Conservation (phyloP, 495 filamentous ascomycete genomes). For the Lasiosphaeriaceae sp. region DNA sequence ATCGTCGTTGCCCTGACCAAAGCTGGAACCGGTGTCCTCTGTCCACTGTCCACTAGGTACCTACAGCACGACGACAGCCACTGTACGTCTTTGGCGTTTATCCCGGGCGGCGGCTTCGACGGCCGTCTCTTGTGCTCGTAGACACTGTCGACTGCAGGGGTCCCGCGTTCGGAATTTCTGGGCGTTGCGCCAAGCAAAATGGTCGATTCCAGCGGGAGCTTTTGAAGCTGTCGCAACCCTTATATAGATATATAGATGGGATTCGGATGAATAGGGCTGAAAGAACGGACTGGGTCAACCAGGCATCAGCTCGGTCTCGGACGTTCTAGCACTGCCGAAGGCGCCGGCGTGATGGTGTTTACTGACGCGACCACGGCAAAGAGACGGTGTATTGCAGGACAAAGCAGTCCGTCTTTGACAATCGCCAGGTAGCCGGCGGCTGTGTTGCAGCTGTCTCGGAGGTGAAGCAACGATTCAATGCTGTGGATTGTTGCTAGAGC, state of each 20-base stretch:
- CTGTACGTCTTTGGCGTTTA: background rate
- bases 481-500: background rate
- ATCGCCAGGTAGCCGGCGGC: background rate
- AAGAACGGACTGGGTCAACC: background rate
- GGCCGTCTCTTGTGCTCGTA: background rate
- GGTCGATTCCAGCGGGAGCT: conserved; percentile 1
- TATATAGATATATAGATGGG: conserved; percentile 9
- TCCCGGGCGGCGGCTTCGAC: background rate
- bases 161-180: background rate
- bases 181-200: background rate
- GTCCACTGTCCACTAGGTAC: too few relatives aligned
- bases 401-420: background rate
- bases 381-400: background rate
- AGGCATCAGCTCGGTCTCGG: background rate
- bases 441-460: conserved; percentile 2
- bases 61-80: background rate
- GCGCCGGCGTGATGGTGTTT: background rate
- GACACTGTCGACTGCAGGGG: background rate
- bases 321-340: background rate
- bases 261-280: conserved; percentile 1
- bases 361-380: background rate
- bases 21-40: background rate
- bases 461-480: conserved; percentile 7
- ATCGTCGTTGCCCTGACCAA: background rate
- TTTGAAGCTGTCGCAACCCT: background rate